Base-by-base conservation (phyloP, 1,139 yeast genomes). In the Pichia sp. region DNA sequence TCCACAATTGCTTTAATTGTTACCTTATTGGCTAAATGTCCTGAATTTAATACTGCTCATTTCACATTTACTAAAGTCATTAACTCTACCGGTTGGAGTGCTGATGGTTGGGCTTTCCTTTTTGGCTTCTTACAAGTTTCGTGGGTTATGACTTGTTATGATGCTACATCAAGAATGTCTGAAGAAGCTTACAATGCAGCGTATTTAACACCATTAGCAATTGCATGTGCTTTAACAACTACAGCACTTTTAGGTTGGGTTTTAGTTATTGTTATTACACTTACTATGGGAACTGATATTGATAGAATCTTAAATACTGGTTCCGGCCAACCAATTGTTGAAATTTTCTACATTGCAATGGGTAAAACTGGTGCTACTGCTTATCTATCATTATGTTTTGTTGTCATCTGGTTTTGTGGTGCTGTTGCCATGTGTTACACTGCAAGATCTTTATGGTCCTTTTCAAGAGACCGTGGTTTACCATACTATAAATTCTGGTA, bases 341-440 rank as follows among this genome's bases (percentile, higher is more conserved):
- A 74, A 57, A 69, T 75, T 45, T 71, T 70, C 42, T 65, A 58
- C 48, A 73, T 72, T 57, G 70, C 75, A 6, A 69, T 75, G 61
- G 81, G 80, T 37, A 74, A 72, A 54, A 58, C 64, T 12, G 76
- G 76, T 67, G 77, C 80, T 12, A 68, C 74, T 43, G 79, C 78
- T 2, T 74, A 71, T 48, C 69, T 75, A 68, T 55, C 74, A 0
- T 57, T 75, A 41, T 70, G 74, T 51, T 74, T 63, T 49, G 57
- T 62, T 29, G 53, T 63, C 35, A 30, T 62, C 9, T 63, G 67
- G 67, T 61, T 63, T 55, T 59, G 64, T 54, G 67, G 67, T 52
- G 65, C 66, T 9, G 65, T 59, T 41, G 65, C 66, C 39, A 53
- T 51, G 30, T 62, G 66, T 54, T 59, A 58, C 48, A 59, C 60